These are phyloP conservation scores for Acanthamoeba sp. DNA, from an alignment of 208 protist species.

Conservation along the genomic window DNA sequence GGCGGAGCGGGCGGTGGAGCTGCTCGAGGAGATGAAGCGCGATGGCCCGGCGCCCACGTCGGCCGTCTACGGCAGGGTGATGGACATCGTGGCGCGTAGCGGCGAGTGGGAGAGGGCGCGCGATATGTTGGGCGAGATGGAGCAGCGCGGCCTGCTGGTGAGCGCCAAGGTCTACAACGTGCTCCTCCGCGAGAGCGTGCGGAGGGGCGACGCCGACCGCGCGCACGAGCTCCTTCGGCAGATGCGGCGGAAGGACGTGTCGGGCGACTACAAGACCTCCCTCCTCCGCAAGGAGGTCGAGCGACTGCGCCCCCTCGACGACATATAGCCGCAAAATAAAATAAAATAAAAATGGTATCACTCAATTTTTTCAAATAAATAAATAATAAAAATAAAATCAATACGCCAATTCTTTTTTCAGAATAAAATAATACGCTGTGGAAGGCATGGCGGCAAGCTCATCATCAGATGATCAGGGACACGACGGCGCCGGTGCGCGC, in stretches of 20 bases:
- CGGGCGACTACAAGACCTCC: conserved; percentile 46
- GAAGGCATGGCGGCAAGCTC: no score
- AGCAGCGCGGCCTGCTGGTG: not conserved
- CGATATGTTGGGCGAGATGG: not conserved
- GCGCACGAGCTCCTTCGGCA: not conserved
- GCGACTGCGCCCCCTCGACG: not conserved
- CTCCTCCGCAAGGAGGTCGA: conserved; percentile 23
- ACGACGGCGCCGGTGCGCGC: conserved; percentile 21
- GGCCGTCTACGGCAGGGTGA: not conserved
- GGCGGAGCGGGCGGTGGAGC: not conserved
- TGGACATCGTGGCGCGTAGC: not conserved
- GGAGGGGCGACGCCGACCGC: not conserved
- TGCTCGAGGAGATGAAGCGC: conserved; percentile 2
- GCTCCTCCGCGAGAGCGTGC: not conserved
- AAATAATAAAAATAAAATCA: not conserved
- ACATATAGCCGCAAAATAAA: no score
- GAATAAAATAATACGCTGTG: no score
- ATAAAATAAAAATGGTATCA: not conserved
- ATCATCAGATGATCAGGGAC: not conserved
- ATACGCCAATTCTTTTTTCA: no score
- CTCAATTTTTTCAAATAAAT: no score
- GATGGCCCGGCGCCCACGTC: not conserved
- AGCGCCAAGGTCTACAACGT: conserved; percentile 55
- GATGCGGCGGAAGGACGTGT: not conserved
- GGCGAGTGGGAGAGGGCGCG: not conserved